A percentile compares a stretch with the other conserved stretches of the same genome.
These are phyloP conservation scores for Apophysomyces trapeziformis DNA, from an alignment of 371 early-diverging fungal genomes.

Conservation along the genomic window DNA sequence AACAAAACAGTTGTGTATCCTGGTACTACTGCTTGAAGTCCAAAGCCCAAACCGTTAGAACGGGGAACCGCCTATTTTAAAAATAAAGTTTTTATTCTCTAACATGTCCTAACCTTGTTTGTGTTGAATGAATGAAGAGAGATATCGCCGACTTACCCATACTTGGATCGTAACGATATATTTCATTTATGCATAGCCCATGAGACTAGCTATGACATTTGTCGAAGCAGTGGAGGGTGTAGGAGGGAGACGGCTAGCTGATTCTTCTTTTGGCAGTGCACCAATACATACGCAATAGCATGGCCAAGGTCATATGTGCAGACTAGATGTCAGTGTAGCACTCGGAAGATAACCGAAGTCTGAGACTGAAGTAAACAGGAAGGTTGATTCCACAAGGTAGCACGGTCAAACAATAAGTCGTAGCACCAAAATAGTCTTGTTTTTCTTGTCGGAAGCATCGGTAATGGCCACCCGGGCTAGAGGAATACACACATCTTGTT, in stretches of 20 bases:
- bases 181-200: conserved; percentile 1
- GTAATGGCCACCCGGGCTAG: background rate
- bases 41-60: background rate
- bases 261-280: background rate
- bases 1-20: conserved; percentile 8
- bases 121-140: background rate
- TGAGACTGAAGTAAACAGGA: background rate
- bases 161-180: background rate
- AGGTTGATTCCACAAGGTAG: background rate
- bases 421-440: background rate
- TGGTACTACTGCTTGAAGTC: conserved; percentile 1
- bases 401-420: conserved; percentile 5
- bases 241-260: too few species aligned
- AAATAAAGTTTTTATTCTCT: background rate
- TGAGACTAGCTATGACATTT: background rate
- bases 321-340: conserved; percentile 6
- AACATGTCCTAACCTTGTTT: background rate
- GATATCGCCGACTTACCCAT: too few species aligned
- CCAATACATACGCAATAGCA: background rate
- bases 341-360: background rate
- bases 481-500: background rate
- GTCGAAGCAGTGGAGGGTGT: too few species aligned
- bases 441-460: background rate
- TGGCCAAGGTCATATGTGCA: conserved; percentile 1
- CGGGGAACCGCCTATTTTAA: conserved; percentile 5